A percentile compares a stretch with the other conserved stretches of the same genome.
Conservation (phyloP, 345 rosid species). For the Schrenkiella parvula region DNA sequence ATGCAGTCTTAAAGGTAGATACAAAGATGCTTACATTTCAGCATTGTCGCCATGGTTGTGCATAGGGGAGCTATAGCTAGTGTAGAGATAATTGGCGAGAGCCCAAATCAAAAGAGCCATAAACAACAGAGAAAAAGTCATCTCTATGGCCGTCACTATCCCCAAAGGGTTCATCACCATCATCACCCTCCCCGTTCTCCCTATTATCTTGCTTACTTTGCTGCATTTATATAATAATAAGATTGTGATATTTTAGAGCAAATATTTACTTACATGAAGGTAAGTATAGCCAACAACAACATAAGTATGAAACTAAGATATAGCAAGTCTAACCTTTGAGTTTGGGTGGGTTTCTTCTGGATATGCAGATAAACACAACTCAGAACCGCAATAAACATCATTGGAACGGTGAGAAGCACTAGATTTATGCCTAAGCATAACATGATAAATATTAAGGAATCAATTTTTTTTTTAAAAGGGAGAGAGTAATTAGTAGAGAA, state of each 20-base stretch:
- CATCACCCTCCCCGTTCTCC: constrained; percentile 36
- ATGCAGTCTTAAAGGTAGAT: background rate
- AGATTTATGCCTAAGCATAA: constrained; percentile 49
- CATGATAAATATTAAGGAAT: background rate
- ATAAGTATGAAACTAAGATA: background rate
- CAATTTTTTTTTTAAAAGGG: too few species aligned
- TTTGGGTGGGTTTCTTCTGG: constrained; percentile 30
- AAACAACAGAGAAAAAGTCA: constrained; percentile 48
- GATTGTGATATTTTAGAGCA: background rate
- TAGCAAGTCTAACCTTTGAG: constrained; percentile 14
- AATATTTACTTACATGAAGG: background rate
- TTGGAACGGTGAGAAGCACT: constrained; percentile 55
- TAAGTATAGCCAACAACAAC: background rate
- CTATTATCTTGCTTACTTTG: constrained; percentile 4
- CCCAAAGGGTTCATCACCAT: constrained; percentile 63
- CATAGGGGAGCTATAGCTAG: constrained; percentile 36
- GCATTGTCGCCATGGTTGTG: constrained; percentile 30
- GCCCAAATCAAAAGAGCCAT: constrained; percentile 41
- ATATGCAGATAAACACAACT: constrained; percentile 63
- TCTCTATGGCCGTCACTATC: constrained; percentile 48
- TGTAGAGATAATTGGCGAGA: constrained; percentile 40
- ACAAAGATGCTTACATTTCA: constrained; percentile 16
- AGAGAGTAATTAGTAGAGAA: background rate
- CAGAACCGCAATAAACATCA: constrained; percentile 52
- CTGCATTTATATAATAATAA: background rate